Evolutionary conservation across 352 stramenopile species (phyloP), one percentile per base, ranked within the genome.

Genomic region (Thraustochytrium striatum): DNA sequence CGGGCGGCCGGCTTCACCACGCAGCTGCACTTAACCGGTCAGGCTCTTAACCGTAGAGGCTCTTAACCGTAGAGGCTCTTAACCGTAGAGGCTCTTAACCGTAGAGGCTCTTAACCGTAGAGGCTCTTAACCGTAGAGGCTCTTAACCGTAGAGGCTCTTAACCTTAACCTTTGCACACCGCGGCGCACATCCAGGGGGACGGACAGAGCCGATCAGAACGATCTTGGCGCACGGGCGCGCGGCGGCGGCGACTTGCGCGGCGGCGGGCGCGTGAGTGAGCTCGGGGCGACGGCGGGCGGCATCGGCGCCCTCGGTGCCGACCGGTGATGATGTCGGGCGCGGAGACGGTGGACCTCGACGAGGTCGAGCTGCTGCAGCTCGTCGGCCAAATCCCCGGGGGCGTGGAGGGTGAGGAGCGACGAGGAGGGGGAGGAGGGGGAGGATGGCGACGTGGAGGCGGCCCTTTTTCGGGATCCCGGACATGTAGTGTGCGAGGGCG

Each of bases 301-400:
- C 19, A 25, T 5, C 19, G 2, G 52, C 9, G 25, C 52, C 19
- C 52, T 19, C 52, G 25, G 19, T 11, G 52, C 52, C 19, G 52
- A n/a, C n/a, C n/a, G n/a, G n/a, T n/a, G n/a, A n/a, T n/a, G n/a
- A n/a, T n/a, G n/a, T n/a, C 5, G 39, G 5, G 30, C 16, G 55
- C 19, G 55, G 55, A 2, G 21, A 11, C 28, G 21, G 3, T 8
- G n/a, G 55, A 19, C 1, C n/a, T 61, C 28, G 21, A 36, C 3
- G 55, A 61, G 55, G 55, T 36, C 28, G 11, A 16, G 55, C 55
- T 61, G n/a, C n/a, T 61, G 55, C n/a, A 61, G 55, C 55, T 61
- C 16, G 55, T 8, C 28, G 32, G 3, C 3, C 21, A 11, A 35
- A 28, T 28, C 39, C n/a, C 11, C 44, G 52, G 16, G 0, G 28